Conservation (phyloP, 1,139 yeast genomes). For the Diutina neorugosa region DNA sequence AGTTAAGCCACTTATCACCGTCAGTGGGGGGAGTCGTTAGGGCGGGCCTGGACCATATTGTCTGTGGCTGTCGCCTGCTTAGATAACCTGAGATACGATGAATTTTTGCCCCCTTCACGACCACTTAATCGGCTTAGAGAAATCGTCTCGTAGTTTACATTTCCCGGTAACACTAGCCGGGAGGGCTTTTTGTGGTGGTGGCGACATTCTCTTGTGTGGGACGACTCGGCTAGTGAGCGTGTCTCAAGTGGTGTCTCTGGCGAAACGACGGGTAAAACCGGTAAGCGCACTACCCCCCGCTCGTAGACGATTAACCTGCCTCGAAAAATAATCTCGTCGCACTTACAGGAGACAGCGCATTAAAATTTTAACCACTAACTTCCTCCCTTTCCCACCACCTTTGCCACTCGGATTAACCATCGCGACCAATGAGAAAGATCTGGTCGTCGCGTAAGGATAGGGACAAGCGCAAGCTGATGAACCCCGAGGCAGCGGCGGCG, state of each 20-base stretch:
- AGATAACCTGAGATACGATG: too few relatives aligned
- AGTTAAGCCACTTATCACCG: too few relatives aligned
- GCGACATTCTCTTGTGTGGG: neutral
- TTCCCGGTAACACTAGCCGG: too few relatives aligned
- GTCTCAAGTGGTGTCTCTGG: too few relatives aligned
- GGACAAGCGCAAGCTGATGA: constrained; percentile 14
- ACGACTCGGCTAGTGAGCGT: neutral
- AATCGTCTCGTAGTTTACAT: too few relatives aligned
- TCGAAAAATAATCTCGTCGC: neutral
- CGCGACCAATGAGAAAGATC: constrained; percentile 17
- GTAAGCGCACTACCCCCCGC: neutral
- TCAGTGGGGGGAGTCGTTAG: too few relatives aligned
- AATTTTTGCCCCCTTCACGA: too few relatives aligned
- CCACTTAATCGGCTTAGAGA: too few relatives aligned
- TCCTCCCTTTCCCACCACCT: neutral
- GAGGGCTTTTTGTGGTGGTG: too few relatives aligned
- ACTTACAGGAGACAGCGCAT: neutral
- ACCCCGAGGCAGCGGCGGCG: neutral
- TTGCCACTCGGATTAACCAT: neutral
- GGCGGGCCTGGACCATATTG: too few relatives aligned
- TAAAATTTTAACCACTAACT: neutral
- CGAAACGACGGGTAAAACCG: too few relatives aligned
- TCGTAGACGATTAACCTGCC: neutral
- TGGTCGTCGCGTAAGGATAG: constrained; percentile 20
- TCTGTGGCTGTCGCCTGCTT: too few relatives aligned